A percentile compares a stretch with the other conserved stretches of the same genome.
phyloP scores from a whole-genome alignment of 192 early-diverging fungal genomes.

The Fimicolochytrium jonesii region DNA sequence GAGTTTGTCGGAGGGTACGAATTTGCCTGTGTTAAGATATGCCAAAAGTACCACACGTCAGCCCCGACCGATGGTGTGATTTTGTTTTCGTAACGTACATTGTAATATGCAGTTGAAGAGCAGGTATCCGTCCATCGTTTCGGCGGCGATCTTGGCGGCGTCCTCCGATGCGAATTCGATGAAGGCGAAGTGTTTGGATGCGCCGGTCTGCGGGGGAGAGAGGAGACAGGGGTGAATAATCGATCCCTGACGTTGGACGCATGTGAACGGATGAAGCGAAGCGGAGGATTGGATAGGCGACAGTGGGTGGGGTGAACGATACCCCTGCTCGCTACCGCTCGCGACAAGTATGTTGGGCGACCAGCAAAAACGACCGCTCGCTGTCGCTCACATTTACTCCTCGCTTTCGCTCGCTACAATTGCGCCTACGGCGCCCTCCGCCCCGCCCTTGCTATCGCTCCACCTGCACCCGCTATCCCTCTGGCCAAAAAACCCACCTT shows the following conservation, averaged over 20 bases:
- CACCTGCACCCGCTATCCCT: background rate
- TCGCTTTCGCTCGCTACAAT: background rate
- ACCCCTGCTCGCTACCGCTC: no score
- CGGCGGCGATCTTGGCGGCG: constrained; percentile 85
- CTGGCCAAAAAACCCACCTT: no score
- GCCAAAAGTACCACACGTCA: no score
- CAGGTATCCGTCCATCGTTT: constrained; percentile 96
- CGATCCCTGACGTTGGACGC: background rate
- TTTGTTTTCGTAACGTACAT: constrained; percentile 52
- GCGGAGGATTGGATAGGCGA: no score
- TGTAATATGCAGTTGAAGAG: constrained; percentile 74
- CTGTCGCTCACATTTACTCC: no score
- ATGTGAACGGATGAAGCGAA: no score
- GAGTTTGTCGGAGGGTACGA: constrained; percentile 67
- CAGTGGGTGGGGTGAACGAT: no score
- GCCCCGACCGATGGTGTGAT: constrained; percentile 62
- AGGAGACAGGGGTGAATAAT: background rate
- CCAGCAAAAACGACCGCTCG: no score
- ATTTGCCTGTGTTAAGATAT: constrained; percentile 34
- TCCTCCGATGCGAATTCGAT: constrained; percentile 80
- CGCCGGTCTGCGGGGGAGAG: constrained; percentile 60
- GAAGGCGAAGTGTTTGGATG: constrained; percentile 90
- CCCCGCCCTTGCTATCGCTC: no score
- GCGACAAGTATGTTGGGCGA: no score
- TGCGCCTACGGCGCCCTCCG: background rate